Base-by-base conservation (phyloP, 2,329 filamentous ascomycete species). In the Aspergillus sp. region DNA sequence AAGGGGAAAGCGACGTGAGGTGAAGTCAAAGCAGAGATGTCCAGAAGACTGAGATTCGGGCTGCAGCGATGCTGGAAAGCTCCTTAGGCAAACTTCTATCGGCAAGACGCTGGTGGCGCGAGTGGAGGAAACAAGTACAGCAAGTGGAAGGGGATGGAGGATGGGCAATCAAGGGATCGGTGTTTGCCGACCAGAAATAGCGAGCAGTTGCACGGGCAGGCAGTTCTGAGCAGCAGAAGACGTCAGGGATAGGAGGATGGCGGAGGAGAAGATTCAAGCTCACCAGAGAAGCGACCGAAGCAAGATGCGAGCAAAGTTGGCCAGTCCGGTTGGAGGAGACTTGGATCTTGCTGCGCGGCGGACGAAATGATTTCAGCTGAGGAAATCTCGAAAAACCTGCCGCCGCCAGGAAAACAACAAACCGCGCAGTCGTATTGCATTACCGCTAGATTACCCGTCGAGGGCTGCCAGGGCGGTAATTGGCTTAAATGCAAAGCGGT, bases 81-180 rank as follows among this genome's bases (percentile, higher is more conserved):
- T 53, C 18, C 42, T 53, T 42, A 53, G 51, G 48, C 42, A 58
- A 24, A 52, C 54, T 60, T 64, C 51, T 55, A 43, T 49, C 39
- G 55, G 50, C 49, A 53, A 53, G 57, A 59, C 34, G 30, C 53
- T 59, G 47, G 50, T 53, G 57, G 44, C 50, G 48, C 47, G 53
- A 49, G 48, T 36, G 57, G 48, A 56, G 50, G 50, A 52, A 50
- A 52, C 39, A 56, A 50, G 47, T 48, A 53, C 26, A 55, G 47
- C 38, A 41, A 55, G 38, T 30, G 48, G 49, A 57, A 53, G 55
- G 48, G 43, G 53, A 50, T 20, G 30, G 30, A 47, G 36, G 26
- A 30, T 30, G 26, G 53, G 42, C 44, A 58, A 58, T 58, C 56
- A 58, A 58, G 56, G 56, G 56, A 58, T 58, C 56, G 43, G 48